Evolutionary conservation across 179 eudicot species (phyloP), one percentile per base, ranked within the genome.

Genomic region (Beta corolliflora): DNA sequence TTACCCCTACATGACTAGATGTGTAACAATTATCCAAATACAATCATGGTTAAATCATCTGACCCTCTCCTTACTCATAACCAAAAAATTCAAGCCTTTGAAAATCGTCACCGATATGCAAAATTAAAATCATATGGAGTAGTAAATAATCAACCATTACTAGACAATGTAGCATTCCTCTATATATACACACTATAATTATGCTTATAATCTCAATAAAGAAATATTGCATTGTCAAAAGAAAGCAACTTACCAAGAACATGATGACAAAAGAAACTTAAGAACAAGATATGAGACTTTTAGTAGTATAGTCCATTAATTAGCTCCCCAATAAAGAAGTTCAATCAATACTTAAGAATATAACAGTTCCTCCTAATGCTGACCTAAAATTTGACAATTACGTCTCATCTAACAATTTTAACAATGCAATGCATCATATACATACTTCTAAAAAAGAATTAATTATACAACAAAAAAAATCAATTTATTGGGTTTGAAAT

Each of bases 301-400:
- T 29, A 56, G 61, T 36, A 75, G 77, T 23, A 56, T 75, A 75
- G 15, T 75, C 77, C 65, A 55, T 74, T 74, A 14, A 55, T 56
- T 54, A 72, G 76, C 15, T 16, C 77, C 15, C 50, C 31, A 55
- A 31, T 74, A 74, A 74, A 74, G 15, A 74, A 74, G 48, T 54
- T 10, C 21, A 71, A 71, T 71, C 36, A 19, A 56, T 71, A 48
- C 16, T 55, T 56, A 7, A 50, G 66, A 75, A 56, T 31, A 75
- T 55, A 9, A 8, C 66, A 56, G 21, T 56, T 75, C 52, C 66
- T 75, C 80, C 80, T 48, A 65, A 46, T 77, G 72, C 60, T 77
- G 71, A 77, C 72, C 79, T 77, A 61, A 77, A 48, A n/a, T 53
- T 19, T 64, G 80, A 64, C 61, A 77, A 77, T 77, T 65, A 77